phyloP scores from a whole-genome alignment of 192 early-diverging fungal genomes.

The Entophlyctis luteolus region DNA sequence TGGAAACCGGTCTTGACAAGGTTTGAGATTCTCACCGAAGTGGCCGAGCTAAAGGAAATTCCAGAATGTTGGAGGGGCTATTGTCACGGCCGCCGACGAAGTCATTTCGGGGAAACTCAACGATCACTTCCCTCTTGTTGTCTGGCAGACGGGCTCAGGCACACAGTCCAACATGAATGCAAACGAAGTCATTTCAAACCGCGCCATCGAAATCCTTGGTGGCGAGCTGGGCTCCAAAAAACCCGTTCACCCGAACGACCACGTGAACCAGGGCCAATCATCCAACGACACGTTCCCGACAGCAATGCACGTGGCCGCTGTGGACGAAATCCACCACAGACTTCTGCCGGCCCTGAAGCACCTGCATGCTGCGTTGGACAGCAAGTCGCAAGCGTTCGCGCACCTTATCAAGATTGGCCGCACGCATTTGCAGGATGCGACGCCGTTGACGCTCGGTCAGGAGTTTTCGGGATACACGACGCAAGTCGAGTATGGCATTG shows the following conservation, averaged over 20 bases:
- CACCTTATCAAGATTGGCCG: slow-evolving; percentile 99
- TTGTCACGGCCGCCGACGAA: slow-evolving; percentile 56
- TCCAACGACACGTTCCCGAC: slow-evolving; percentile 99
- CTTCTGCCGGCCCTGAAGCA: slow-evolving; percentile 82
- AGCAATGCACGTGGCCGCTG: slow-evolving; percentile 98
- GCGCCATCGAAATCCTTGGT: slow-evolving; percentile 88
- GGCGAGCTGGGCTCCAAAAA: slow-evolving; percentile 89
- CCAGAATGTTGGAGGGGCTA: slow-evolving; percentile 76
- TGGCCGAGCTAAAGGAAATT: too few species aligned
- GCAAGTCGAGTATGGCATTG: slow-evolving; percentile 84
- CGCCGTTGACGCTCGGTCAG: slow-evolving; percentile 94
- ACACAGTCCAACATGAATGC: slow-evolving; percentile 83
- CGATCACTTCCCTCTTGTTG: slow-evolving; percentile 97
- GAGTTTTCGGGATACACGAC: slow-evolving; percentile 87
- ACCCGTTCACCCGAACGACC: slow-evolving; percentile 98
- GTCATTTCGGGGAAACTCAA: slow-evolving; percentile 88
- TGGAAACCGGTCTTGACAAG: slow-evolving; percentile 78
- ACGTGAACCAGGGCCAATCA: slow-evolving; percentile 97
- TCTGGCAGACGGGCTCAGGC: slow-evolving; percentile 94
- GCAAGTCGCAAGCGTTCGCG: slow-evolving; percentile 76
- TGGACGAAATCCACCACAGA: slow-evolving; percentile 63
- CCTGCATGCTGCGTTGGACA: slow-evolving; percentile 74
- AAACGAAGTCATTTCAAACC: slow-evolving; percentile 91
- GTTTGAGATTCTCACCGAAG: too few species aligned
- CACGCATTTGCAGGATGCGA: slow-evolving; percentile 97